Conservation (phyloP, 139 green algal species). For the Chlorella sp. region DNA sequence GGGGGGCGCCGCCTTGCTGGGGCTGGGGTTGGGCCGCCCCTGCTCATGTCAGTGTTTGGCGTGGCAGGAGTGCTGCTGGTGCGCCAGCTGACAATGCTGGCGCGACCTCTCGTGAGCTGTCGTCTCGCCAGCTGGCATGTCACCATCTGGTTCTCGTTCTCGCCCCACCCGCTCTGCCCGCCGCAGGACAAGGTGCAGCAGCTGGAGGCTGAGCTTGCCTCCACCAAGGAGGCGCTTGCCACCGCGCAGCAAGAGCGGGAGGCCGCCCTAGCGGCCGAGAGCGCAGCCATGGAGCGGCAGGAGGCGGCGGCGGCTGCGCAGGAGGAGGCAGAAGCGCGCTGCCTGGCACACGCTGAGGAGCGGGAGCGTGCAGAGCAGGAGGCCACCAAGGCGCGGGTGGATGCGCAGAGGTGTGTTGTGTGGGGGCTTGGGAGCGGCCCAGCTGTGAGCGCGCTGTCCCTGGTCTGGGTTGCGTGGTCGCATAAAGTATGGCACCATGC, state of each 20-base stretch:
- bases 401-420: constrained; percentile 35
- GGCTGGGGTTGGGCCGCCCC: no score
- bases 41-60: no score
- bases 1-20: no score
- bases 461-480: no score
- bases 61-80: no score
- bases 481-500: no score
- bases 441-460: no score
- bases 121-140: neutral
- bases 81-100: no score
- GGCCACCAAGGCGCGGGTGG: constrained; percentile 11
- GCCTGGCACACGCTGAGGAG: constrained; percentile 10
- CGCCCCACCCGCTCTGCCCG: neutral
- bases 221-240: neutral
- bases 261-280: constrained; percentile 18
- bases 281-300: neutral
- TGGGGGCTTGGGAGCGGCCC: no score
- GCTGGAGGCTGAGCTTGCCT: constrained; percentile 14
- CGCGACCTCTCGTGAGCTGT: neutral
- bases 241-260: neutral
- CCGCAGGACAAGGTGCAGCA: constrained; percentile 21
- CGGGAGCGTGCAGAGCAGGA: constrained; percentile 17
- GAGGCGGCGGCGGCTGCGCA: constrained; percentile 1
- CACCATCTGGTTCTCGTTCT: neutral
- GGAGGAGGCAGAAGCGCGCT: constrained; percentile 7